Conservation (phyloP, 805 yeast species). For the Diddensiella transvaalensis region DNA sequence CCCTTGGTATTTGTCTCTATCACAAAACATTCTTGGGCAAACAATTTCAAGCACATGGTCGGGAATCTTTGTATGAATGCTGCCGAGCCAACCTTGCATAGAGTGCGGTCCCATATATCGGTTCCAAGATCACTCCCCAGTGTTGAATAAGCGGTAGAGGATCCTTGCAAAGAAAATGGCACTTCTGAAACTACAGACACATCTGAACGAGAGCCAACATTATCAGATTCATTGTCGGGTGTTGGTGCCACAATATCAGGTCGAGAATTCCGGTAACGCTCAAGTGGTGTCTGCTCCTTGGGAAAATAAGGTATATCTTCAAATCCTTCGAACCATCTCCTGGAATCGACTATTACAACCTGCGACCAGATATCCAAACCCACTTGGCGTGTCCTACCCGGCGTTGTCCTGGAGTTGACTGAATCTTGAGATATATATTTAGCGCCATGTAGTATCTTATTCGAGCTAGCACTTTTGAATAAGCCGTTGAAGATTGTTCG, state of each 20-base stretch:
- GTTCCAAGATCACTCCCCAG: background rate
- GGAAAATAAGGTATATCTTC: background rate
- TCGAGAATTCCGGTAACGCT: background rate
- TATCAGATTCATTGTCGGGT: background rate
- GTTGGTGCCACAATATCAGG: background rate
- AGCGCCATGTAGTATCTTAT: too few relatives aligned
- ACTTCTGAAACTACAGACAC: background rate
- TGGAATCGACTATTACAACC: background rate
- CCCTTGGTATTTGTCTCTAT: background rate
- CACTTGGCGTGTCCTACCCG: background rate
- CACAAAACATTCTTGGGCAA: background rate
- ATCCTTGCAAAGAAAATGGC: background rate
- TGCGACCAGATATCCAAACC: background rate
- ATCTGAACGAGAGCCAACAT: background rate
- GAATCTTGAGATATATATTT: background rate
- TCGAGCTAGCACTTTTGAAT: background rate
- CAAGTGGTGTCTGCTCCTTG: background rate
- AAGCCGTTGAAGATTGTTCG: background rate
- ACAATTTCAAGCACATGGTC: background rate
- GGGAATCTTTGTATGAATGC: background rate
- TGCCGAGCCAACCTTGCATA: background rate
- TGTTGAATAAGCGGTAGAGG: background rate
- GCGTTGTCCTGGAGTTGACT: background rate
- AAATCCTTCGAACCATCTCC: background rate
- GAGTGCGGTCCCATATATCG: background rate